Evolutionary conservation across 108 stramenopile genomes (phyloP), one percentile per base, ranked within the genome.

Genomic region (Cafeteria roenbergensis): DNA sequence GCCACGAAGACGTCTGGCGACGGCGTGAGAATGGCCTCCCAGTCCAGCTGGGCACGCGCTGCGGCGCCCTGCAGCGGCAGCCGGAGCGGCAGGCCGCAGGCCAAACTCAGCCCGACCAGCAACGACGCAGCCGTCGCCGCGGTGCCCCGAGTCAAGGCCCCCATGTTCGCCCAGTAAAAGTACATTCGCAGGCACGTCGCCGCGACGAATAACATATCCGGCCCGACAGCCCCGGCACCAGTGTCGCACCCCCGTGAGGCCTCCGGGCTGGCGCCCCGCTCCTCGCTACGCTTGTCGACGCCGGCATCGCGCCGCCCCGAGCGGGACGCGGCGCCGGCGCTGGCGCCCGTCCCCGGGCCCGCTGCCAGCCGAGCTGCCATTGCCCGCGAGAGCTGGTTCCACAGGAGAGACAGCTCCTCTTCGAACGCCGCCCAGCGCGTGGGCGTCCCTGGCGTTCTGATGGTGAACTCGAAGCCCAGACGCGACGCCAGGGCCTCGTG

Each of bases 101-200:
- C 52, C 20, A n/a, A 2, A 22, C 2, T 24, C 24, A 25, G 2
- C 2, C 24, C 52, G 1, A 24, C 24, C 52, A 53, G 24, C 52
- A 21, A 24, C 17, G 52, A 9, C 52, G 24, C 24, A 3, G 24
- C 59, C 2, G n/a, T 24, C 2, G 26, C 59, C 22, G 59, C 9
- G 8, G 59, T 25, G 8, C 59, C 59, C 37, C 59, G 20, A 2
- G 59, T 38, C 37, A 61, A 42, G n/a, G 59, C 21, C 8, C 37
- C 35, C 37, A 61, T 21, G 38, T 61, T 61, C 20, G n/a, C 38
- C 9, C 9, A 25, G 38, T 61, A 61, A 24, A 53, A 53, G 52
- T 53, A 53, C 52, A 53, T 22, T 2, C 8, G 52, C 24, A 24
- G 21, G 52, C 17, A 8, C 42, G 12, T 12, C 12, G 42, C 42